A percentile compares a stretch with the other conserved stretches of the same genome.
Conservation (phyloP, 164 flowering plant species). For the Malania oleifera region DNA sequence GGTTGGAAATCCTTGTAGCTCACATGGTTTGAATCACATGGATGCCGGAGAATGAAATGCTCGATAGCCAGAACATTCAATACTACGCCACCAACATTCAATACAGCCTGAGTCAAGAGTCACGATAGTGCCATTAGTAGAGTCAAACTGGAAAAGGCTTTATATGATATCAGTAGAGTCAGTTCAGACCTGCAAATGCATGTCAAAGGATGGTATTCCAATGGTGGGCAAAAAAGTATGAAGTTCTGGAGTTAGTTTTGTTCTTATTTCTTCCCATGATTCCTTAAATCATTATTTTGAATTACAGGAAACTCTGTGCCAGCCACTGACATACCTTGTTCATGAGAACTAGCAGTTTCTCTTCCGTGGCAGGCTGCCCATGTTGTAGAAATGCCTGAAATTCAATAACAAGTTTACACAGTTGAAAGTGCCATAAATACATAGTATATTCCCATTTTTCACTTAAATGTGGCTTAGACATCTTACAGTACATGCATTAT, state of each 20-base stretch:
- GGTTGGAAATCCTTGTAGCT: conserved; percentile 18
- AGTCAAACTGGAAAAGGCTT: too few relatives aligned
- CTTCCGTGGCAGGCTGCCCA: conserved; percentile 73
- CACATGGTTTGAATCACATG: conserved; percentile 47
- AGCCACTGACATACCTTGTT: conserved; percentile 52
- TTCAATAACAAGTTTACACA: background rate
- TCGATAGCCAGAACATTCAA: conserved; percentile 83
- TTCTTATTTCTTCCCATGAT: background rate
- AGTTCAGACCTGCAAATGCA: too few relatives aligned
- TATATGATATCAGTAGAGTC: too few relatives aligned
- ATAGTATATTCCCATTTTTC: background rate
- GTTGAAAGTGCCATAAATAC: background rate
- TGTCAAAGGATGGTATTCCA: background rate
- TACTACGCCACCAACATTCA: conserved; percentile 85
- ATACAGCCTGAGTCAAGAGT: conserved; percentile 48
- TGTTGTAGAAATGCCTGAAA: conserved; percentile 89
- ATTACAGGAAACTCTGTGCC: too few relatives aligned
- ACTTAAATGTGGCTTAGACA: conserved; percentile 13
- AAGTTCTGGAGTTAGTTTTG: background rate
- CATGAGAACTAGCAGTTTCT: conserved; percentile 58
- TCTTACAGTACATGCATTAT: conserved; percentile 83
- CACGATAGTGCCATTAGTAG: background rate
- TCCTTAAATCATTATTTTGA: background rate
- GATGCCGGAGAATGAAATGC: conserved; percentile 84
- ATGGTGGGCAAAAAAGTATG: background rate